Base-by-base conservation (phyloP, 192 early-diverging fungal species). In the Ambispora gerdemannii region DNA sequence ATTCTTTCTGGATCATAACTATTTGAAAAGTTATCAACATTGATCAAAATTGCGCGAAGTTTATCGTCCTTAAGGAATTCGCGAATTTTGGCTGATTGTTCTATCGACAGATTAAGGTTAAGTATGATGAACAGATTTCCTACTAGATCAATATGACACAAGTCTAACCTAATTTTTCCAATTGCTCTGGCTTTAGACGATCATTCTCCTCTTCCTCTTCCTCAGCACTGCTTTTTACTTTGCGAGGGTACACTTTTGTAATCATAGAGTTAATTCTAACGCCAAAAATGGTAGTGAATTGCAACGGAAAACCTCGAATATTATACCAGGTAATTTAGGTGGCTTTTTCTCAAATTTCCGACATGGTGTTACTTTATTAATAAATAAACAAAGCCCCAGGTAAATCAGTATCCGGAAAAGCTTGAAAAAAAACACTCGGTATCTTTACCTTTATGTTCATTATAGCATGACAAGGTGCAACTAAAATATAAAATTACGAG, bases 51-150 rank as follows among this genome's bases (percentile, higher is more conserved):
- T 6, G 53, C 67, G 30, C 67, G 28, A 35, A 70, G 50, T 30
- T 55, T 58, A 58, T 70, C 67, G 27, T 70, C 67, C 25, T 56
- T 55, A 7, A 70, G 33, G 27, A 70, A 70, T 47, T 55, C 55
- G 25, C 35, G 27, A 28, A 70, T 70, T 56, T 43, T 70, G 25
- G 50, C 50, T 15, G 67, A 70, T 19, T 58, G 33, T 56, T 31
- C 67, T 70, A 58, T 27, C 1, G 11, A 28, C 1, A 20, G 24
- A 24, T 25, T 20, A 13, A 20, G 20, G 24, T 27, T 27, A 28
- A 2, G 24, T 2, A 28, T 13, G 24, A 13, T 56, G 6, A 56
- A 7, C 2, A 13, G 55, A 58, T 27, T 3, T 58, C 13, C 20
- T 20, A 58, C 28, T 3, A 20, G 55, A 1, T 1, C 13, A 58